A percentile compares a stretch with the other conserved stretches of the same genome.
Evolutionary conservation across 2,329 filamentous ascomycete genomes (phyloP).

Genomic region (Curvularia lunata): DNA sequence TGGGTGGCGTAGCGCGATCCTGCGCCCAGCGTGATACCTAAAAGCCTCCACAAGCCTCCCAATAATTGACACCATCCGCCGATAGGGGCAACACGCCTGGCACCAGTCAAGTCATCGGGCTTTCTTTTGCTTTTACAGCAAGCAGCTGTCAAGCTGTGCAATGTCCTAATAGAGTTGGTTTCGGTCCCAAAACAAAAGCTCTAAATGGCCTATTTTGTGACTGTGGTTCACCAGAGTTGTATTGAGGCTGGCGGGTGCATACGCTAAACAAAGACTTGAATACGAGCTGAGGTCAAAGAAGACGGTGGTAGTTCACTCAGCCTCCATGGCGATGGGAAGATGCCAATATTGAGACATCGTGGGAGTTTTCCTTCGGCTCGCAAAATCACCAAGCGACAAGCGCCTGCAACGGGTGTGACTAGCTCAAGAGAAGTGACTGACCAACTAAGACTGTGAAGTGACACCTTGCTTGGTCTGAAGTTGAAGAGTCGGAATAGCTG

Average conservation of each 20-base stretch:
- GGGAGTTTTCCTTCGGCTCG: background rate
- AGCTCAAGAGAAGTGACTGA: background rate
- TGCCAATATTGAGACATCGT: background rate
- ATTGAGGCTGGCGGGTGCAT: background rate
- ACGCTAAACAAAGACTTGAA: background rate
- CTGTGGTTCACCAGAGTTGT: background rate
- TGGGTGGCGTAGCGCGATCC: conserved; percentile 6
- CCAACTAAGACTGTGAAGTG: no score
- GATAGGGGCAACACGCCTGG: background rate
- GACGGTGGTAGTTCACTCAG: background rate
- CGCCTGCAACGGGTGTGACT: background rate
- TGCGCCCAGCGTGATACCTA: conserved; percentile 6
- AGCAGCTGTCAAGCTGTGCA: background rate
- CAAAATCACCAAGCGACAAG: background rate
- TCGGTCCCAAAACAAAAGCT: background rate
- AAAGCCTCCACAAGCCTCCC: conserved; percentile 6
- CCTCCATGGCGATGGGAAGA: background rate
- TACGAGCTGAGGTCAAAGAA: background rate
- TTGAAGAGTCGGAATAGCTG: background rate
- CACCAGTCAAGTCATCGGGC: background rate
- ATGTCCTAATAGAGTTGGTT: background rate
- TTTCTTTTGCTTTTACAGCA: background rate
- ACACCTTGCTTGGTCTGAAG: background rate
- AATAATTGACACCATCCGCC: background rate
- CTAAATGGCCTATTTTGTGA: background rate